These are phyloP conservation scores for Zopfia rhizophila DNA, from an alignment of 2,329 filamentous ascomycete species.

Conservation along the genomic window DNA sequence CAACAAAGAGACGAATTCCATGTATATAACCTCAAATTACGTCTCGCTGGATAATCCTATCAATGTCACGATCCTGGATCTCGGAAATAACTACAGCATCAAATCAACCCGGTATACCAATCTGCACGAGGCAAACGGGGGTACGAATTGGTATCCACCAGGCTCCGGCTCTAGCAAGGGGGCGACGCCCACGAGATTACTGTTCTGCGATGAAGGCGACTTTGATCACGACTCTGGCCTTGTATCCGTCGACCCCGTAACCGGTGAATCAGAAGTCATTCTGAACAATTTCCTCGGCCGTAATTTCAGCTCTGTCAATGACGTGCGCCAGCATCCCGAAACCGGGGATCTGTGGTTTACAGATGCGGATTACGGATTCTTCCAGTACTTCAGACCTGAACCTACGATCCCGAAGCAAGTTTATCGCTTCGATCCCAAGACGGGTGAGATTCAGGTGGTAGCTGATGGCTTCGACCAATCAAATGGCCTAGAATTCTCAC, in stretches of 20 bases:
- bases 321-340: slow-evolving; percentile 53
- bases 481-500: slow-evolving; percentile 59
- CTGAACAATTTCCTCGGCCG: slow-evolving; percentile 61
- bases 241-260: slow-evolving; percentile 57
- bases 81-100: slow-evolving; percentile 52
- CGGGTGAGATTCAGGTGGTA: slow-evolving; percentile 54
- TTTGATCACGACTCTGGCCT: slow-evolving; percentile 55
- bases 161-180: slow-evolving; percentile 29
- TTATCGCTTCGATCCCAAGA: slow-evolving; percentile 57
- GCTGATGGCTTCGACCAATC: slow-evolving; percentile 55
- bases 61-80: slow-evolving; percentile 48
- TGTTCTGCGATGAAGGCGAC: slow-evolving; percentile 50
- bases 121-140: slow-evolving; percentile 52
- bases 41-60: slow-evolving; percentile 41
- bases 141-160: slow-evolving; percentile 48
- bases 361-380: slow-evolving; percentile 53
- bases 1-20: slow-evolving; percentile 46
- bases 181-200: slow-evolving; percentile 36
- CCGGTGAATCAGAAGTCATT: slow-evolving; percentile 53
- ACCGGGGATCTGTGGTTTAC: slow-evolving; percentile 63
- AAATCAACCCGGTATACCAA: slow-evolving; percentile 51
- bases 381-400: slow-evolving; percentile 42
- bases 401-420: slow-evolving; percentile 47
- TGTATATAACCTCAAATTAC: slow-evolving; percentile 57
- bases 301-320: slow-evolving; percentile 58